A percentile compares a stretch with the other conserved stretches of the same genome.
Evolutionary conservation across 2,329 filamentous ascomycete genomes (phyloP).

Genomic region (Helotiales sp.): DNA sequence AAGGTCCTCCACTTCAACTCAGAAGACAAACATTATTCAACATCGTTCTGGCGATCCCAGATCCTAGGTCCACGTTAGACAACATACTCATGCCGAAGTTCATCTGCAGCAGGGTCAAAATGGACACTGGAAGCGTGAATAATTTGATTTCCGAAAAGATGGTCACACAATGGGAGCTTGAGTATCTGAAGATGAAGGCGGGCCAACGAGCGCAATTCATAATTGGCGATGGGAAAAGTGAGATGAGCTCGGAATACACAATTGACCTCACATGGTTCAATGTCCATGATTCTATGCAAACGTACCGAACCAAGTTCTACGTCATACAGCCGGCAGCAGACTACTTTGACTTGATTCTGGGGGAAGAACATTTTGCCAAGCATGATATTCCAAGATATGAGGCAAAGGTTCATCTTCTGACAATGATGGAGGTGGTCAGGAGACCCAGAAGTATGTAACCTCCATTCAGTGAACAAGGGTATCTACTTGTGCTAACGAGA

Average conservation of each 20-base stretch:
- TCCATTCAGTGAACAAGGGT: no score
- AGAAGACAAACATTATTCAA: neutral
- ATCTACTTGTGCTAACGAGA: no score
- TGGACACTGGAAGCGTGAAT: neutral
- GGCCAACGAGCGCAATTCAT: no score
- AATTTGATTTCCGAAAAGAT: neutral
- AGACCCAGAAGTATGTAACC: no score
- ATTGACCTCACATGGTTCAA: neutral
- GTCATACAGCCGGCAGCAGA: neutral
- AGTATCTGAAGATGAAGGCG: neutral
- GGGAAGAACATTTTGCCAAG: neutral
- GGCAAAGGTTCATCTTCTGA: no score
- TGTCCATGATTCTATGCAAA: neutral
- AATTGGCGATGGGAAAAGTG: neutral
- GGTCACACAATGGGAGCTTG: neutral
- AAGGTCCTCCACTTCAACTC: neutral
- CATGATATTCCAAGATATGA: neutral
- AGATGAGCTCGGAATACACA: neutral
- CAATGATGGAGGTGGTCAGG: no score
- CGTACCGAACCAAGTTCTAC: neutral
- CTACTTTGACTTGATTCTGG: neutral
- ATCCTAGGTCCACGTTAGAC: neutral
- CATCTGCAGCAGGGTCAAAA: neutral
- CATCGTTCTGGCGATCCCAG: neutral
- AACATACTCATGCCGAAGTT: neutral